phyloP scores from a whole-genome alignment of 2,329 filamentous ascomycete species.

The Lojkania enalia region DNA sequence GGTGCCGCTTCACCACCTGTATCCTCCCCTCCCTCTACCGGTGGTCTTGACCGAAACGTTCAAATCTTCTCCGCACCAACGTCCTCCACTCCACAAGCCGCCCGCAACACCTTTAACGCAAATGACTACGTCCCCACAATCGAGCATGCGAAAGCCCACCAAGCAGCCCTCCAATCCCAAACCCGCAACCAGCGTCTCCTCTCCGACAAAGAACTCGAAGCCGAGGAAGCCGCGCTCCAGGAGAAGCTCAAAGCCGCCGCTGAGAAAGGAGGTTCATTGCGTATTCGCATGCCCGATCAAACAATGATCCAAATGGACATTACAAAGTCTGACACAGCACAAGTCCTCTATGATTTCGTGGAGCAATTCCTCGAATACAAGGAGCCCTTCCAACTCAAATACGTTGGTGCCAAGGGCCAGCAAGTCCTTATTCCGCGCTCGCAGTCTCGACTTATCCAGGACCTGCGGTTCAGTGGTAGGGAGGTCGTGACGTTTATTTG shows the following conservation, averaged over 20 bases:
- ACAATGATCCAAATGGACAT: constrained; percentile 75
- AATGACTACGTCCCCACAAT: constrained; percentile 76
- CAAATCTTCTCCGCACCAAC: constrained; percentile 78
- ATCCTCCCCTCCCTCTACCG: constrained; percentile 16
- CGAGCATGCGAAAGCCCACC: constrained; percentile 74
- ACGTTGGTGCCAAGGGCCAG: constrained; percentile 59
- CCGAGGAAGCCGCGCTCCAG: constrained; percentile 66
- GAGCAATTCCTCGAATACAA: constrained; percentile 68
- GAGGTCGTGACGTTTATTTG: constrained; percentile 78
- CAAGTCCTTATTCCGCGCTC: constrained; percentile 50
- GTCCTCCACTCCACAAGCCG: constrained; percentile 74
- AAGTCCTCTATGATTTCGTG: constrained; percentile 74
- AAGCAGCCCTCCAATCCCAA: constrained; percentile 64
- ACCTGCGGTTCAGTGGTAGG: constrained; percentile 69
- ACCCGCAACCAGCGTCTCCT: constrained; percentile 75
- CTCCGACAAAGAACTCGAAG: constrained; percentile 80
- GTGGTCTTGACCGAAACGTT: constrained; percentile 54
- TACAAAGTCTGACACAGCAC: constrained; percentile 67
- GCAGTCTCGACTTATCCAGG: constrained; percentile 66
- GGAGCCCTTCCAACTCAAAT: constrained; percentile 70
- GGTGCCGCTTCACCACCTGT: constrained; percentile 14
- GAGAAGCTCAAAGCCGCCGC: constrained; percentile 68
- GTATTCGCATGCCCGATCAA: constrained; percentile 86
- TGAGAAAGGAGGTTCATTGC: constrained; percentile 65
- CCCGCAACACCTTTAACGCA: constrained; percentile 67